Evolutionary conservation across 2,329 filamentous ascomycete genomes (phyloP).

Genomic region (Colletotrichum viniferum): DNA sequence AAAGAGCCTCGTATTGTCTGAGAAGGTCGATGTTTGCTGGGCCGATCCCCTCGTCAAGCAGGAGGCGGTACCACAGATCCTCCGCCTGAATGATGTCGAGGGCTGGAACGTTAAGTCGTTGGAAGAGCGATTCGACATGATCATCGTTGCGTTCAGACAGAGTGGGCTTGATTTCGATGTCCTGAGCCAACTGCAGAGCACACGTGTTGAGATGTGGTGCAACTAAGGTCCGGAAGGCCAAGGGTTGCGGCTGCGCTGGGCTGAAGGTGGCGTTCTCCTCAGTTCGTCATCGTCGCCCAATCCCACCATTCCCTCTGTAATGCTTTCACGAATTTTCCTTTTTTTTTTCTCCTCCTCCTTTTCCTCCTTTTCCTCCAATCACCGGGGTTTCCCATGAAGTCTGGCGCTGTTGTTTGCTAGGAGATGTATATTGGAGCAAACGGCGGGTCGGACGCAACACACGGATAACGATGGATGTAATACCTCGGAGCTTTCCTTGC

Average conservation of each 20-base stretch:
- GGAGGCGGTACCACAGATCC: slow-evolving; percentile 42
- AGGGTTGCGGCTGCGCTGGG: slow-evolving; percentile 1
- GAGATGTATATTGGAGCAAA: slow-evolving; percentile 1
- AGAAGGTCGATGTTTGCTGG: slow-evolving; percentile 46
- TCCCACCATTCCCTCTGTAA: background rate
- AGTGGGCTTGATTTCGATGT: slow-evolving; percentile 44
- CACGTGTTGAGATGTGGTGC: slow-evolving; percentile 46
- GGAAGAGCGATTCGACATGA: slow-evolving; percentile 41
- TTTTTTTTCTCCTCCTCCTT: background rate
- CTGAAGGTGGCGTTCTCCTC: background rate
- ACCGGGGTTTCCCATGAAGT: background rate
- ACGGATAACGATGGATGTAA: background rate
- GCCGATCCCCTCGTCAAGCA: slow-evolving; percentile 49
- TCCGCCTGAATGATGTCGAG: slow-evolving; percentile 34
- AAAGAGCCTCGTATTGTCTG: slow-evolving; percentile 37
- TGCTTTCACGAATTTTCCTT: background rate
- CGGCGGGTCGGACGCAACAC: background rate
- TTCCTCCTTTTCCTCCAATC: background rate
- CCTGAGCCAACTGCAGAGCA: slow-evolving; percentile 34
- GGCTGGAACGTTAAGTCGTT: slow-evolving; percentile 43
- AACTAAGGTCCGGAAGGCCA: background rate
- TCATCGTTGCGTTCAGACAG: slow-evolving; percentile 49
- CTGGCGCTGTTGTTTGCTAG: background rate
- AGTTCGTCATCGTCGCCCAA: background rate
- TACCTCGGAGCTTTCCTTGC: background rate